Conservation (phyloP, 2,329 filamentous ascomycete genomes). For the Chrysosporium keratinophilum region DNA sequence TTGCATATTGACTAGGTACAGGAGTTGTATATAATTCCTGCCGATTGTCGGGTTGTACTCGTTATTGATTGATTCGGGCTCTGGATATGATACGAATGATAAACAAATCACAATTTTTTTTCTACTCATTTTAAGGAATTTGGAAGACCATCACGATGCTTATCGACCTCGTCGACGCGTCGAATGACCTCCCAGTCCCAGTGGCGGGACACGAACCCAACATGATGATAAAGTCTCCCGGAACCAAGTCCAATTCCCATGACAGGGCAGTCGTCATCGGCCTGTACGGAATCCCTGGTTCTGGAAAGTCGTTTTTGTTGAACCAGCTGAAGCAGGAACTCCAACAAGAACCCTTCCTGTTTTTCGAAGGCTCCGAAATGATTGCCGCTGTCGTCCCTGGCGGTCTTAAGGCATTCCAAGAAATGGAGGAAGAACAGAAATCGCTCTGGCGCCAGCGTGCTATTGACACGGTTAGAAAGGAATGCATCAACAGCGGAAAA, state of each 20-base stretch:
- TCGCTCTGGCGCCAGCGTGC: constrained; percentile 34
- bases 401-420: constrained; percentile 42
- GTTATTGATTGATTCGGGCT: too few species aligned
- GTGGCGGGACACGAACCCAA: too few species aligned
- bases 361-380: constrained; percentile 45
- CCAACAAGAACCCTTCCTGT: constrained; percentile 30
- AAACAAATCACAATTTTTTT: too few species aligned
- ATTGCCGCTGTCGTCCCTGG: constrained; percentile 38
- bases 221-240: background rate
- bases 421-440: constrained; percentile 31
- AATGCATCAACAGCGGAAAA: constrained; percentile 28
- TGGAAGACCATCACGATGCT: too few species aligned
- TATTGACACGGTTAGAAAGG: constrained; percentile 36
- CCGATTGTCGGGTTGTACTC: too few species aligned
- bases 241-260: background rate
- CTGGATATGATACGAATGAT: too few species aligned
- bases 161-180: too few species aligned
- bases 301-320: constrained; percentile 44
- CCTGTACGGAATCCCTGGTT: constrained; percentile 46
- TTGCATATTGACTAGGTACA: too few species aligned
- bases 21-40: too few species aligned
- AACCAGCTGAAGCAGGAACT: constrained; percentile 32
- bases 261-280: constrained; percentile 39
- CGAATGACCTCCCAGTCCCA: too few species aligned
- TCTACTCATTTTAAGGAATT: too few species aligned